Conservation (phyloP, 441 rosid genomes). For the Viola pubescens region DNA sequence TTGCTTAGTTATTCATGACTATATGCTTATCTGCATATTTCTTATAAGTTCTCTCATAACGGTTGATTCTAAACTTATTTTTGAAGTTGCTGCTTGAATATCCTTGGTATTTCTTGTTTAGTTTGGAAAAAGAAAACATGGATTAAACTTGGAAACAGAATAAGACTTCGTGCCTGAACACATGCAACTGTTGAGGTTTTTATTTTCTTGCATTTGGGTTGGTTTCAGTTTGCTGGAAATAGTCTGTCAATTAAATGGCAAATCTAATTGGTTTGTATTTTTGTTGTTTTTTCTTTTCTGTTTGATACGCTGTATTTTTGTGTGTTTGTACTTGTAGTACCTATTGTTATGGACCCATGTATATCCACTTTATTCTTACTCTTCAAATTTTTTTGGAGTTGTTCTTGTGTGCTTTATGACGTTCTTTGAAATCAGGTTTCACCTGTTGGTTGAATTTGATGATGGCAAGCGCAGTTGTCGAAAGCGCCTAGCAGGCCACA, state of each 20-base stretch:
- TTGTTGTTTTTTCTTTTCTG: too few relatives aligned
- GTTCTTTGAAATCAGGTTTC: constrained; percentile 49
- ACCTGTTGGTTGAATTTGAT: constrained; percentile 79
- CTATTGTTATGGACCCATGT: not conserved
- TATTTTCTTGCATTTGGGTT: too few relatives aligned
- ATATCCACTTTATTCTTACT: not conserved
- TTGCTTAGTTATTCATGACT: not conserved
- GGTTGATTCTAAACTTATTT: not conserved
- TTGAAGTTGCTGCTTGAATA: not conserved
- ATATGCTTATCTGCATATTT: not conserved
- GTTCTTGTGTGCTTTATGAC: constrained; percentile 2
- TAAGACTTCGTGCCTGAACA: too few relatives aligned
- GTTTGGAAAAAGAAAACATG: not conserved
- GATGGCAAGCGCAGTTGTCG: constrained; percentile 89
- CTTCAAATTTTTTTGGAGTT: not conserved
- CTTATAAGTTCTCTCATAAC: constrained; percentile 8
- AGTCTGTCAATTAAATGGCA: too few relatives aligned
- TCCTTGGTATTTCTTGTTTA: not conserved
- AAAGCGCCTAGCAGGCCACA: constrained; percentile 80
- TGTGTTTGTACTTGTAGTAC: not conserved
- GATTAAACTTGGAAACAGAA: too few relatives aligned
- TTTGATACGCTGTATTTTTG: too few relatives aligned
- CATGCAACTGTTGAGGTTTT: too few relatives aligned
- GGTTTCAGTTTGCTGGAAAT: too few relatives aligned
- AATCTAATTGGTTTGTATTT: too few relatives aligned